Evolutionary conservation across 441 rosid species (phyloP).

Genomic region (Eruca vesicaria): DNA sequence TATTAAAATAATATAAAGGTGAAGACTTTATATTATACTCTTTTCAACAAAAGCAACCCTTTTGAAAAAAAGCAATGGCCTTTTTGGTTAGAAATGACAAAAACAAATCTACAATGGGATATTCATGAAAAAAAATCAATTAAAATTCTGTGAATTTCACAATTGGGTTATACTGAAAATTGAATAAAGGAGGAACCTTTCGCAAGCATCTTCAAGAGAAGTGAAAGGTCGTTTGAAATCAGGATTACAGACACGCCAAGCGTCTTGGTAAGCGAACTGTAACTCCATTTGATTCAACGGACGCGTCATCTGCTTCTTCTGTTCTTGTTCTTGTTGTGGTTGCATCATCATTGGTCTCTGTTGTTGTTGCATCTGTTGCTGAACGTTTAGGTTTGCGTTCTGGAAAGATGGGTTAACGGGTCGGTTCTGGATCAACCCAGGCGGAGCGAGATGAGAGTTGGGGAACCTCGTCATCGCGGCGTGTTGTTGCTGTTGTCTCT

Average conservation of each 20-base stretch:
- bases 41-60: background rate
- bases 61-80: background rate
- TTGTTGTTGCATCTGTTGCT: conserved; percentile 43
- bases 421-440: conserved; percentile 49
- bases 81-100: background rate
- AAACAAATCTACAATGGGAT: too few species aligned
- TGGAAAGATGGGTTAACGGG: conserved; percentile 42
- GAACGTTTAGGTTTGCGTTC: conserved; percentile 38
- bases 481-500: conserved; percentile 57
- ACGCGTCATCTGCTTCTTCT: too few species aligned
- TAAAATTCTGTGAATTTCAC: too few species aligned
- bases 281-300: conserved; percentile 80
- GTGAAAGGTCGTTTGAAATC: conserved; percentile 83
- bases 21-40: background rate
- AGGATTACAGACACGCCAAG: conserved; percentile 93
- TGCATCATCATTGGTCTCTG: conserved; percentile 28
- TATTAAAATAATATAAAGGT: background rate
- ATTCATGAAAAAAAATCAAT: background rate
- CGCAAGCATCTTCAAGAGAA: conserved; percentile 92
- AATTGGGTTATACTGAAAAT: background rate
- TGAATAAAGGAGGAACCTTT: conserved; percentile 51
- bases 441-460: conserved; percentile 70
- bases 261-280: conserved; percentile 92
- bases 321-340: background rate
- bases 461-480: conserved; percentile 63